These are phyloP conservation scores for Dacryopinax spathularia DNA, from an alignment of 768 basidiomycete species.

Conservation along the genomic window DNA sequence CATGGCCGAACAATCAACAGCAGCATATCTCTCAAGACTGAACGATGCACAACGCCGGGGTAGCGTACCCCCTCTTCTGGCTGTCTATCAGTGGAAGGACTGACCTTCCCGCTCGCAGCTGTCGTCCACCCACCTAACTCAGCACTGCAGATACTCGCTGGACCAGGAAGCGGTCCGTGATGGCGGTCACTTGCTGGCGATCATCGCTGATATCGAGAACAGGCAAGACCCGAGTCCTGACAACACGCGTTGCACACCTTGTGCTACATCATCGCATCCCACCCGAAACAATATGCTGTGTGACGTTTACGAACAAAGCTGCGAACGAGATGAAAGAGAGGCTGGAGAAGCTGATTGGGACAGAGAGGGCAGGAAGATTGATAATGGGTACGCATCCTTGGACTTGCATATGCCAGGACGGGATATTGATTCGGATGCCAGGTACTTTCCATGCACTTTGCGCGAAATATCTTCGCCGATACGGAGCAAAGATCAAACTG, in stretches of 20 bases:
- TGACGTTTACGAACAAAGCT: slow-evolving; percentile 84
- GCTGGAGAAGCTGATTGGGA: slow-evolving; percentile 52
- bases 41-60: slow-evolving; percentile 12
- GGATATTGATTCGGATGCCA: slow-evolving; percentile 26
- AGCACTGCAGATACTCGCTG: slow-evolving; percentile 69
- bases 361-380: slow-evolving; percentile 37
- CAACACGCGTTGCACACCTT: slow-evolving; percentile 52
- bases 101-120: slow-evolving; percentile 29
- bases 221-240: slow-evolving; percentile 39
- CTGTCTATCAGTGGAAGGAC: neutral
- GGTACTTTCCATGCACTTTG: slow-evolving; percentile 74
- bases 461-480: slow-evolving; percentile 52
- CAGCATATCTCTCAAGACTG: slow-evolving; percentile 9
- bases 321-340: slow-evolving; percentile 74
- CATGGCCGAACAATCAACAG: no score
- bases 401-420: no score
- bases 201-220: neutral
- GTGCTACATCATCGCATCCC: slow-evolving; percentile 38
- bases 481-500: slow-evolving; percentile 44
- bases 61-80: neutral
- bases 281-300: slow-evolving; percentile 53
- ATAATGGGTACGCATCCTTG: slow-evolving; percentile 27
- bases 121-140: slow-evolving; percentile 46
- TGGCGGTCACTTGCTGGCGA: neutral
- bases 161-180: slow-evolving; percentile 48